These are phyloP conservation scores for Akanthomyces dipterigenus DNA, from an alignment of 2,329 filamentous ascomycete genomes.

Conservation along the genomic window DNA sequence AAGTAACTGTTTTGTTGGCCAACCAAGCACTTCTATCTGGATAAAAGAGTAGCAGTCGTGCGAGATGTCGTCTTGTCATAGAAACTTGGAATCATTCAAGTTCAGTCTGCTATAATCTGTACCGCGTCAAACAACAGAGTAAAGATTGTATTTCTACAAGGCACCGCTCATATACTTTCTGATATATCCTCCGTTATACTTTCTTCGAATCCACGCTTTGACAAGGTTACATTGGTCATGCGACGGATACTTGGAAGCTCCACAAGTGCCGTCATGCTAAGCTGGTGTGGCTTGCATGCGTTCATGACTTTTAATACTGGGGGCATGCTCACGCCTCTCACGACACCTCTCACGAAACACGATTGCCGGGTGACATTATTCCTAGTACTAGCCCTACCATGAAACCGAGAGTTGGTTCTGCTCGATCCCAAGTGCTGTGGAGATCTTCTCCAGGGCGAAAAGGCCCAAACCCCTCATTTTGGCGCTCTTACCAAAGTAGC, in stretches of 20 bases:
- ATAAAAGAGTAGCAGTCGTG: no score
- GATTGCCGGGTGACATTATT: not conserved
- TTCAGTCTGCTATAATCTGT: no score
- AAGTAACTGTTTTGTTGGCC: no score
- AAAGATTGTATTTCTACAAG: not conserved
- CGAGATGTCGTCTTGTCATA: no score
- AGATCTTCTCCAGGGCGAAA: no score
- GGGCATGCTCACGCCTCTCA: not conserved
- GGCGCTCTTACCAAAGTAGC: no score
- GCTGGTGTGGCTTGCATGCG: conserved; percentile 1
- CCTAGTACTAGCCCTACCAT: not conserved
- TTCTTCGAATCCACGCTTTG: not conserved
- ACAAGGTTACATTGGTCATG: not conserved
- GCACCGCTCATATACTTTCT: not conserved
- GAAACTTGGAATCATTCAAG: no score
- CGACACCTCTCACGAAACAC: not conserved
- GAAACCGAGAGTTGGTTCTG: not conserved
- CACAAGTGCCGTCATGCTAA: not conserved
- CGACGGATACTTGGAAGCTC: not conserved
- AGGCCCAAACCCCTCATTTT: no score
- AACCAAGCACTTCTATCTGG: no score
- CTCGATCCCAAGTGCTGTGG: no score
- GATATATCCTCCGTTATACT: not conserved
- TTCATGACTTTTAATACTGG: conserved; percentile 2
- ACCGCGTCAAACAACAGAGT: no score